These are phyloP conservation scores for Silybum marianum DNA, from an alignment of 129 eudicot species.

Conservation along the genomic window DNA sequence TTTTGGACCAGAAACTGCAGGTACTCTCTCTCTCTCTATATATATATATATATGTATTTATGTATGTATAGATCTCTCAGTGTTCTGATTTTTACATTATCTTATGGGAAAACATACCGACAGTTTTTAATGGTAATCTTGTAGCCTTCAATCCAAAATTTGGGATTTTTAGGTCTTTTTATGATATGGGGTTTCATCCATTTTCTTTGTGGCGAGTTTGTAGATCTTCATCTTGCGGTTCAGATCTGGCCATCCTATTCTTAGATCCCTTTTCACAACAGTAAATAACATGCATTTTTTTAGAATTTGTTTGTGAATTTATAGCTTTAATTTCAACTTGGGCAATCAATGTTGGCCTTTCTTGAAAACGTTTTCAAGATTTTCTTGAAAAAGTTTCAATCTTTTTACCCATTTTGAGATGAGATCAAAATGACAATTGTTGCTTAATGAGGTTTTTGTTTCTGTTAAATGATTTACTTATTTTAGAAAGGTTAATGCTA, in stretches of 20 bases:
- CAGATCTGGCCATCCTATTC: conserved; percentile 30
- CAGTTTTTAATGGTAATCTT: conserved; percentile 19
- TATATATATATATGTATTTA: background rate
- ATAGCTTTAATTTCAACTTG: conserved; percentile 17
- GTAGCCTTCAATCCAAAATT: conserved; percentile 18
- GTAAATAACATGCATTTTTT: conserved; percentile 9
- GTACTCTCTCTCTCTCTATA: conserved; percentile 29
- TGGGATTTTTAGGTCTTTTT: conserved; percentile 13
- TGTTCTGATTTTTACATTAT: conserved; percentile 12
- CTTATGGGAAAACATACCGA: conserved; percentile 11
- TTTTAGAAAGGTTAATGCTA: background rate
- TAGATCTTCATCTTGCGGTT: conserved; percentile 21
- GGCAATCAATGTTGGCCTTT: conserved; percentile 18
- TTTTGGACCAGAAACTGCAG: conserved; percentile 42
- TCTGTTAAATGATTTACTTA: background rate
- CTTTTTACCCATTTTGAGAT: conserved; percentile 11
- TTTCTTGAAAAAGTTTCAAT: conserved; percentile 16
- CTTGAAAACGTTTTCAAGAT: conserved; percentile 16
- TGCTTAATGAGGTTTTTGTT: background rate
- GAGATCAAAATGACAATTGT: conserved; percentile 5
- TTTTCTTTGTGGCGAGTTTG: conserved; percentile 20
- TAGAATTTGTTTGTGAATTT: conserved; percentile 4
- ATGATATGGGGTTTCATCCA: conserved; percentile 28
- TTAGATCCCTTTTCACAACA: conserved; percentile 32
- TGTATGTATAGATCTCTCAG: background rate